Evolutionary conservation across 352 stramenopile genomes (phyloP).

Genomic region (Phytophthora tentaculata): DNA sequence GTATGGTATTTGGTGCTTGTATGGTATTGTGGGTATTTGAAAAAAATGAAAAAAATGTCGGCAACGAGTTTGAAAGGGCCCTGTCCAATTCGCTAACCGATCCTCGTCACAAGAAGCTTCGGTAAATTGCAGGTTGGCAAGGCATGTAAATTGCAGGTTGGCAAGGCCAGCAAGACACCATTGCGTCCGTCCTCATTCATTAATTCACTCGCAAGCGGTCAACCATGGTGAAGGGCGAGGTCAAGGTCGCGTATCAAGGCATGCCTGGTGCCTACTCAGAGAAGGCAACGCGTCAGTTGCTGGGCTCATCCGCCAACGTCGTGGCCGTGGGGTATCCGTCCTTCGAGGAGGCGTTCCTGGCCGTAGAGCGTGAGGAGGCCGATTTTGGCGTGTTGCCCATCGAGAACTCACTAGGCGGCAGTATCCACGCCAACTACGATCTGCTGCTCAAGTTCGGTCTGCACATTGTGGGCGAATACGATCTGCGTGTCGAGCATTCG

Average conservation of each 20-base stretch:
- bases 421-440: slow-evolving; percentile 98
- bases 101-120: slow-evolving; percentile 9
- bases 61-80: background rate
- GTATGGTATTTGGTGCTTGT: no score
- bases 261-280: slow-evolving; percentile 97
- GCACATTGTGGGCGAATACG: slow-evolving; percentile 82
- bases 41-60: no score
- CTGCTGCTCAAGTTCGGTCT: slow-evolving; percentile 81
- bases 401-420: slow-evolving; percentile 95
- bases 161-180: background rate
- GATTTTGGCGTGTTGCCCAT: slow-evolving; percentile 96
- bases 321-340: slow-evolving; percentile 59
- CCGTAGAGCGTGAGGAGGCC: slow-evolving; percentile 82
- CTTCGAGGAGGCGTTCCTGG: slow-evolving; percentile 63
- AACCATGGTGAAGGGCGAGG: slow-evolving; percentile 40
- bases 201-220: background rate
- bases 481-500: slow-evolving; percentile 91
- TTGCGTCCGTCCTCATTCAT: background rate
- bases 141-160: no score
- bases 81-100: slow-evolving; percentile 4
- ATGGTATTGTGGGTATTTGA: no score
- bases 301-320: slow-evolving; percentile 70
- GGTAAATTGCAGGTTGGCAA: no score
- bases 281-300: slow-evolving; percentile 94
- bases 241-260: slow-evolving; percentile 96